Base-by-base conservation (phyloP, 805 yeast species). In the Blastobotrys robertii region DNA sequence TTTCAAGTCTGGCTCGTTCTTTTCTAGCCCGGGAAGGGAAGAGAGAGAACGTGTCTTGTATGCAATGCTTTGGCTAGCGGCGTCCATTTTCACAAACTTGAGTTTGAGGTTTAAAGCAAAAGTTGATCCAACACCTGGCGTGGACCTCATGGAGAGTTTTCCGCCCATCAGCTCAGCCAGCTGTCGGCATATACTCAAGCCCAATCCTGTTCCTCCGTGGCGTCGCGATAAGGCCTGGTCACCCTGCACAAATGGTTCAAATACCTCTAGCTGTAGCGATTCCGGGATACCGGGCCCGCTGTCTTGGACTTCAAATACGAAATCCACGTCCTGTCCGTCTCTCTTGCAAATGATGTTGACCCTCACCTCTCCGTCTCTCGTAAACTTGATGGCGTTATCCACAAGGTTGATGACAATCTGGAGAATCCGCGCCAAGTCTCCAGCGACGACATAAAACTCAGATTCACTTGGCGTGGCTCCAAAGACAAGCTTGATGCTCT, bases 221-320 rank as follows among this genome's bases (percentile, higher is more conserved):
- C 88, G 84, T 56, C 95, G 72, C 3, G 95, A 84, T 22, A 86
- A 68, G 0, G 96, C 86, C 61, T 87, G 95, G 57, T 90, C 97
- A 41, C 97, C 98, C 64, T 90, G 98, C 13, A 88, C 87, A 67
- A 90, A 90, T 1, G 97, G 97, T 55, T 92, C 97, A 61, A 90
- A 90, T 1, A 90, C 94, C 47, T 82, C 77, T 37, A 77, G 77
- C 55, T 84, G 96, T 42, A 87, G 63, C 1, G 80, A 77, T 11
- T 81, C 78, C 34, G 85, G 94, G 42, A 90, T 88, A 47, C 98
- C 98, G 0, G 97, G 88, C 3, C 98, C 97, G 0, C 94, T 86
- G 59, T 90, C 98, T 31, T 70, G 72, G 9, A 90, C 96, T 36
- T 62, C 34, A 51, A 44, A 50, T 41, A 38, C 45, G 33, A 43